Percentiles rank a stretch among this genome's conserved stretches.
Conservation (phyloP, 1,284 basidiomycete species). For the Trichosporon coremiiforme region DNA sequence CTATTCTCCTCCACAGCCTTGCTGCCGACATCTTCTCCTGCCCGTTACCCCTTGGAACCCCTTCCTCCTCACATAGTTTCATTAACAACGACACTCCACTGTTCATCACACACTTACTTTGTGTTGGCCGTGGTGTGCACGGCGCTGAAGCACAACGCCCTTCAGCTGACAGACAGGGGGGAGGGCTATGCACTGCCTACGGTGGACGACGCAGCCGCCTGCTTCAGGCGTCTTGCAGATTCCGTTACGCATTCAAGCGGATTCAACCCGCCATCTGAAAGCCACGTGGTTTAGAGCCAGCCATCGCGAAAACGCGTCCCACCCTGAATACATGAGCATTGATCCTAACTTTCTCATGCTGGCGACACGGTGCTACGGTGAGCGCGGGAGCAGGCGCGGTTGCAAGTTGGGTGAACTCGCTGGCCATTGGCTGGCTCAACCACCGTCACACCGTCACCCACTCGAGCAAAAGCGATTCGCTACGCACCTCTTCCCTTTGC, state of each 20-base stretch:
- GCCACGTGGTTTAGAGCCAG: background rate
- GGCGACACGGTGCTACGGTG: constrained; percentile 1
- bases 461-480: constrained; percentile 14
- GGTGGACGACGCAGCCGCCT: background rate
- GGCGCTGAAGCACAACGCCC: too few species aligned
- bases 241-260: background rate
- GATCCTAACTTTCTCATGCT: constrained; percentile 10
- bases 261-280: constrained; percentile 14
- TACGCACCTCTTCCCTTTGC: background rate
- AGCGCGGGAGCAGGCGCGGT: constrained; percentile 6
- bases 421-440: constrained; percentile 13
- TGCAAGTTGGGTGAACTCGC: background rate
- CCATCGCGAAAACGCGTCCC: constrained; percentile 13
- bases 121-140: background rate
- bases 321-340: constrained; percentile 3
- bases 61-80: background rate
- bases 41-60: background rate
- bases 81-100: background rate
- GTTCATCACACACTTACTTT: background rate
- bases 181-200: too few species aligned
- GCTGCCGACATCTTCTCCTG: background rate
- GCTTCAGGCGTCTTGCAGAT: background rate
- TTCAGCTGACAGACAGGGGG: background rate
- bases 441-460: background rate
- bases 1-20: background rate